Conservation (phyloP, 768 basidiomycete species). For the Mycena rebaudengoi region DNA sequence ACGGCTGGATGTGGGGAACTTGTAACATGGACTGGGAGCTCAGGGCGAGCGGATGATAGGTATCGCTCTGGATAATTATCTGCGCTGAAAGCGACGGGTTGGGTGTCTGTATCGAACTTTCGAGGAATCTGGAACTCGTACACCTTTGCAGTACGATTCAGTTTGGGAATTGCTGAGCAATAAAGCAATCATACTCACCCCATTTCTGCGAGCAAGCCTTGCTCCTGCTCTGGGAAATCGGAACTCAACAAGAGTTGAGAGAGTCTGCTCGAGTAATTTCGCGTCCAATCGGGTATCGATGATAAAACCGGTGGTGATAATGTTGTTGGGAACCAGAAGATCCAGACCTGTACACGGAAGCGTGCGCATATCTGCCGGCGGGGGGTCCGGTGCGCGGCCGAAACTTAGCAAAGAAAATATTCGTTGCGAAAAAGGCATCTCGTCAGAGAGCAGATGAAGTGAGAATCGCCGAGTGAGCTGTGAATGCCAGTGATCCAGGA, state of each 20-base stretch:
- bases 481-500: too few relatives aligned
- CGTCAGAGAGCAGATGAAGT: too few relatives aligned
- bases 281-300: slow-evolving; percentile 16
- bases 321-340: not conserved
- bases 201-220: slow-evolving; percentile 14
- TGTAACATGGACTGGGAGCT: not conserved
- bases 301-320: slow-evolving; percentile 19
- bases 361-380: slow-evolving; percentile 5
- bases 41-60: not conserved
- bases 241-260: slow-evolving; percentile 6
- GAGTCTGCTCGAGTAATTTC: slow-evolving; percentile 5
- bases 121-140: slow-evolving; percentile 17
- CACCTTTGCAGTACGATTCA: not conserved
- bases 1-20: not conserved
- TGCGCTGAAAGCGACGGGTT: slow-evolving; percentile 1
- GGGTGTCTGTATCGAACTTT: not conserved
- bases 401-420: not conserved
- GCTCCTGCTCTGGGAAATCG: slow-evolving; percentile 22
- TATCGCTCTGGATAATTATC: slow-evolving; percentile 11
- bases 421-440: too few relatives aligned
- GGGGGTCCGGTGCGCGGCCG: not conserved
- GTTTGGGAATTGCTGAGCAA: not conserved
- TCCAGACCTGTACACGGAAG: slow-evolving; percentile 20
- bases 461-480: too few relatives aligned
- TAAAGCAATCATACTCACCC: not conserved